Conservation (phyloP, 2,329 filamentous ascomycete species). For the Ceratocystiopsis sp. region DNA sequence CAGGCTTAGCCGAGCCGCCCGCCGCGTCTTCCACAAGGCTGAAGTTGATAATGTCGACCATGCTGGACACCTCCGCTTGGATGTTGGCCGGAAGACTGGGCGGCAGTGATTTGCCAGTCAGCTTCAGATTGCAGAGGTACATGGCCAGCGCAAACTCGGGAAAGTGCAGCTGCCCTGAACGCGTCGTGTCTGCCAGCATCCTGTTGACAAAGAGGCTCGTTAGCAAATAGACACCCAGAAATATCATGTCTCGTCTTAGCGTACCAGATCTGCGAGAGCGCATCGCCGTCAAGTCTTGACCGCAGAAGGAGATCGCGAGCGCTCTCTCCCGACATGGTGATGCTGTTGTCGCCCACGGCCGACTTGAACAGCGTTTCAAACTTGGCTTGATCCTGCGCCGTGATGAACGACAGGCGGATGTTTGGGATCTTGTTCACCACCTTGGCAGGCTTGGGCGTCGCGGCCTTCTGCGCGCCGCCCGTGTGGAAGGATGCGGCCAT, state of each 20-base stretch:
- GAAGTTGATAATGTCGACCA: conserved; percentile 99
- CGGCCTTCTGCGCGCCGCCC: conserved; percentile 24
- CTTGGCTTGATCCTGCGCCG: conserved; percentile 82
- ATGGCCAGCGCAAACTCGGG: conserved; percentile 95
- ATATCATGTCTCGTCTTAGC: conserved; percentile 8
- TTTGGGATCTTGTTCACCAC: conserved; percentile 68
- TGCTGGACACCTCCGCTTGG: conserved; percentile 93
- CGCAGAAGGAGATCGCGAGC: conserved; percentile 76
- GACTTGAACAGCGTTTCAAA: conserved; percentile 98
- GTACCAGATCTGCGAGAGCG: conserved; percentile 84
- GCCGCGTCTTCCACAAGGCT: conserved; percentile 60
- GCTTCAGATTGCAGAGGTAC: conserved; percentile 91
- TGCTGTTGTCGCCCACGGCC: conserved; percentile 67
- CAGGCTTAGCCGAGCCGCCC: conserved; percentile 13
- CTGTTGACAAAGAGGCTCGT: conserved; percentile 21
- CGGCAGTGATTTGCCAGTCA: conserved; percentile 75
- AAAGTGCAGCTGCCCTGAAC: conserved; percentile 89
- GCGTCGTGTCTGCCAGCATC: conserved; percentile 88
- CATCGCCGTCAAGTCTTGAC: conserved; percentile 73
- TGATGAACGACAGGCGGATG: conserved; percentile 90
- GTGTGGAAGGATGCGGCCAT: conserved; percentile 52
- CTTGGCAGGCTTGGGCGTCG: conserved; percentile 29
- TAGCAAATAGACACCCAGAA: too few species aligned
- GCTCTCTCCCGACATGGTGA: conserved; percentile 82
- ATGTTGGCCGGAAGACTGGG: conserved; percentile 62